phyloP scores from a whole-genome alignment of 345 rosid genomes.

The Eucalyptus virginea region DNA sequence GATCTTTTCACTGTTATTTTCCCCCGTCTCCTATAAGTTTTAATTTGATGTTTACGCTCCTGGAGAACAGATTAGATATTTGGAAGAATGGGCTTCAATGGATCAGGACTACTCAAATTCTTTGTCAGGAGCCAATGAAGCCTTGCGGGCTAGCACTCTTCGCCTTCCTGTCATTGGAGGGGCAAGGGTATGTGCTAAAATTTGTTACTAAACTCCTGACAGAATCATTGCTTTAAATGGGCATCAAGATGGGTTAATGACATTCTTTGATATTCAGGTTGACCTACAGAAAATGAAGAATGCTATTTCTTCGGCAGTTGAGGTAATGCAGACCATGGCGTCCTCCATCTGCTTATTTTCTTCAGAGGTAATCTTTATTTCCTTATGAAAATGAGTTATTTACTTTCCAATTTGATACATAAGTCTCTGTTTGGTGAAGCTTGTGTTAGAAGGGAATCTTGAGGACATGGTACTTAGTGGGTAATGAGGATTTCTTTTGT shows the following conservation, averaged over 20 bases:
- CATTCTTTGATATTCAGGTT: slow-evolving; percentile 32
- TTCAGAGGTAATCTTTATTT: slow-evolving; percentile 37
- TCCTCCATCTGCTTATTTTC: slow-evolving; percentile 56
- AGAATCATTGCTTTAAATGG: not conserved
- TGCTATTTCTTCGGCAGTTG: slow-evolving; percentile 78
- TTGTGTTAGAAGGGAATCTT: not conserved
- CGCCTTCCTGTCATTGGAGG: slow-evolving; percentile 79
- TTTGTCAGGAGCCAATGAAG: slow-evolving; percentile 62
- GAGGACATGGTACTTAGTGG: not conserved
- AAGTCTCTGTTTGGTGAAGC: not conserved
- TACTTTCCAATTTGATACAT: not conserved
- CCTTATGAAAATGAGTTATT: not conserved
- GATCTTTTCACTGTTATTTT: not conserved
- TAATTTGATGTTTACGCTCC: not conserved
- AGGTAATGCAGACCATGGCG: slow-evolving; percentile 87
- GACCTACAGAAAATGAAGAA: slow-evolving; percentile 61
- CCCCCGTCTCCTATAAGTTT: not conserved
- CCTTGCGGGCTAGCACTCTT: slow-evolving; percentile 73
- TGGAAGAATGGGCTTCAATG: slow-evolving; percentile 53
- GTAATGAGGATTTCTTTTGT: not conserved
- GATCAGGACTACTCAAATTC: slow-evolving; percentile 57
- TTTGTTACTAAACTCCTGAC: not conserved
- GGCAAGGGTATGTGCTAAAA: slow-evolving; percentile 42
- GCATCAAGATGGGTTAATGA: not conserved
- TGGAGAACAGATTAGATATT: slow-evolving; percentile 39